phyloP scores from a whole-genome alignment of 2,329 filamentous ascomycete species.

The Aschersonia sp. region DNA sequence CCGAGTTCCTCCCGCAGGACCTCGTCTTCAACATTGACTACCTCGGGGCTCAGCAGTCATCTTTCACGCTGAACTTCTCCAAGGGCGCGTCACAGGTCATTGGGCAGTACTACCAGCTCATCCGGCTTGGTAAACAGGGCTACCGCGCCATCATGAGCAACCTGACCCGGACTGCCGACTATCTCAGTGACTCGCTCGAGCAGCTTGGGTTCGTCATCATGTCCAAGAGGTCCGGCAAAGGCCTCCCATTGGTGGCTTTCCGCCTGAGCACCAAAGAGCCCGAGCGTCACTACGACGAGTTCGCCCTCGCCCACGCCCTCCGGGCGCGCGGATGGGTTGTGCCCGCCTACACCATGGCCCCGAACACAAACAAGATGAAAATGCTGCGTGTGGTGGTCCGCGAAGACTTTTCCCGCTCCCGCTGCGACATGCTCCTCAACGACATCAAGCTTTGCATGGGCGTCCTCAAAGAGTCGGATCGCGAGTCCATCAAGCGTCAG shows the following conservation, averaged over 20 bases:
- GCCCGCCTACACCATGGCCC: conserved; percentile 94
- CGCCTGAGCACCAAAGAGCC: conserved; percentile 46
- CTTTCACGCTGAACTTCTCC: conserved; percentile 94
- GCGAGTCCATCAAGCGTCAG: conserved; percentile 53
- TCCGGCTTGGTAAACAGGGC: conserved; percentile 82
- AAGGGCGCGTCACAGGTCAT: conserved; percentile 92
- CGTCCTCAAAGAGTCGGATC: conserved; percentile 60
- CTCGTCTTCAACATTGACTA: conserved; percentile 99
- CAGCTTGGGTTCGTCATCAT: conserved; percentile 75
- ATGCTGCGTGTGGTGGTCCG: conserved; percentile 86
- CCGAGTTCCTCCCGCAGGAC: conserved; percentile 74
- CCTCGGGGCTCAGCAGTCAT: conserved; percentile 85
- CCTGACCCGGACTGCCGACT: conserved; percentile 78
- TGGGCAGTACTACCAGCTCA: conserved; percentile 94
- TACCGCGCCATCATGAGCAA: conserved; percentile 92
- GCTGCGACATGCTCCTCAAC: conserved; percentile 63
- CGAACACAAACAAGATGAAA: conserved; percentile 69
- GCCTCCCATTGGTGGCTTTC: conserved; percentile 83
- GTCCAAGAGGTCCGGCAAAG: conserved; percentile 62
- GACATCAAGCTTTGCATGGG: conserved; percentile 69
- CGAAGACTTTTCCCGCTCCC: conserved; percentile 74
- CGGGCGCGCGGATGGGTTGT: conserved; percentile 85
- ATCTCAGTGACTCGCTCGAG: conserved; percentile 60
- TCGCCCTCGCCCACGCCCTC: conserved; percentile 69
- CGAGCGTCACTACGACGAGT: conserved; percentile 55